These are phyloP conservation scores for Rhytidiadelphus loreus DNA, from an alignment of 225 moss, liverwort and hornwort species.

Conservation along the genomic window DNA sequence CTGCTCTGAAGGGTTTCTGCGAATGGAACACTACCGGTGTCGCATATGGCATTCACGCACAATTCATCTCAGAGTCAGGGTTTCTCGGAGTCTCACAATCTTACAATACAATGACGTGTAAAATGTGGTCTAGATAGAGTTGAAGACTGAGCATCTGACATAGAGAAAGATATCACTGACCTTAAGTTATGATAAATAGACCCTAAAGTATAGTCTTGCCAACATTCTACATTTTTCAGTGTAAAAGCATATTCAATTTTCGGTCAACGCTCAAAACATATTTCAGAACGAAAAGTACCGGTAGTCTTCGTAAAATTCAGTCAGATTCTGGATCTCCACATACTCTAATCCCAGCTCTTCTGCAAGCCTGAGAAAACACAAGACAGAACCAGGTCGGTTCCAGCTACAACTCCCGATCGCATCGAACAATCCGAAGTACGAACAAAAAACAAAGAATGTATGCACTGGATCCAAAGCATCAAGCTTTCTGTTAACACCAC, in stretches of 20 bases:
- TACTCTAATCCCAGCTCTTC: conserved; percentile 79
- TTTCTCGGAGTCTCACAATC: neutral
- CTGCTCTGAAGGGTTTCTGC: conserved; percentile 63
- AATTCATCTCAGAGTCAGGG: neutral
- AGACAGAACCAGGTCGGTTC: neutral
- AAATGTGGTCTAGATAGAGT: neutral
- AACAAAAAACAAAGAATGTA: neutral
- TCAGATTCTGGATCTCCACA: conserved; percentile 84
- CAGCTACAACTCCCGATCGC: neutral
- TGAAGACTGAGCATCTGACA: neutral
- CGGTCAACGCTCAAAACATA: neutral
- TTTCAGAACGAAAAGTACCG: conserved; percentile 17
- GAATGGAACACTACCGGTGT: conserved; percentile 50
- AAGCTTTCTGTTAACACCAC: neutral
- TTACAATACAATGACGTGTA: neutral
- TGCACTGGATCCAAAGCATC: neutral
- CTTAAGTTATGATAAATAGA: neutral
- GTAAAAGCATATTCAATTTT: neutral
- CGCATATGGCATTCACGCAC: neutral
- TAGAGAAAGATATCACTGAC: neutral
- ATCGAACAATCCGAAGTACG: neutral
- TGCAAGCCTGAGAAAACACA: conserved; percentile 34
- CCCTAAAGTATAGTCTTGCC: neutral
- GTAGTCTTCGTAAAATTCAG: conserved; percentile 90
- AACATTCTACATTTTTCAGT: neutral